Evolutionary conservation across 306 rosid species (phyloP).

Genomic region (Trifolium subterraneum): DNA sequence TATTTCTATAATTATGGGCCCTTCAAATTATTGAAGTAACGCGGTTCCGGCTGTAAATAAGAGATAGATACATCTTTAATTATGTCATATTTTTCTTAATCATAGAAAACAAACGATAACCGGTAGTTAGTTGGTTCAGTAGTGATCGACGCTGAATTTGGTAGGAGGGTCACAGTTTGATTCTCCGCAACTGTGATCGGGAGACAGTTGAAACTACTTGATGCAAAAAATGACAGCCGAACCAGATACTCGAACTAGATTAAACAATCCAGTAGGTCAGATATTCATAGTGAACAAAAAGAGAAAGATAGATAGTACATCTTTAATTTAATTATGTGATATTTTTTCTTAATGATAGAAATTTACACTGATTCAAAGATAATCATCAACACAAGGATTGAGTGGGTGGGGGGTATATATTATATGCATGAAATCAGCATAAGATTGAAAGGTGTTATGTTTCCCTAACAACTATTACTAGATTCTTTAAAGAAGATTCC

Average conservation of each 20-base stretch:
- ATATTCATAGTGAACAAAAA: too few relatives aligned
- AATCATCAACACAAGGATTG: conserved; percentile 17
- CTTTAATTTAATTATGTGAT: neutral
- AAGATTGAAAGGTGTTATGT: conserved; percentile 38
- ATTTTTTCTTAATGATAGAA: neutral
- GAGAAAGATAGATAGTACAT: too few relatives aligned
- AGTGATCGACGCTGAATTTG: too few relatives aligned
- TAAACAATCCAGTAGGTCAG: too few relatives aligned
- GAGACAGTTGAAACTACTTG: too few relatives aligned
- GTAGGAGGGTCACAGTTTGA: too few relatives aligned
- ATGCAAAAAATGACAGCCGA: too few relatives aligned
- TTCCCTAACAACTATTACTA: conserved; percentile 32
- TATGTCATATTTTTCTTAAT: neutral
- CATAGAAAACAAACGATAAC: neutral
- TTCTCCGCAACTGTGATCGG: too few relatives aligned
- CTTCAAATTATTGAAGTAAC: conserved; percentile 44
- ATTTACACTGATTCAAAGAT: conserved; percentile 25
- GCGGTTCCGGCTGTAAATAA: conserved; percentile 36
- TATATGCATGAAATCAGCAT: conserved; percentile 38
- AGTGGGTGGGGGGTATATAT: conserved; percentile 22
- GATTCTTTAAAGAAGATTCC: conserved; percentile 38
- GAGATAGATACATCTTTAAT: conserved; percentile 8
- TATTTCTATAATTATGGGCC: conserved; percentile 40
- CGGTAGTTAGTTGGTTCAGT: too few relatives aligned
- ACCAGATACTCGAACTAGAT: too few relatives aligned